Conservation (phyloP, 176 grass and related monocot species). For the Cocos nucifera region DNA sequence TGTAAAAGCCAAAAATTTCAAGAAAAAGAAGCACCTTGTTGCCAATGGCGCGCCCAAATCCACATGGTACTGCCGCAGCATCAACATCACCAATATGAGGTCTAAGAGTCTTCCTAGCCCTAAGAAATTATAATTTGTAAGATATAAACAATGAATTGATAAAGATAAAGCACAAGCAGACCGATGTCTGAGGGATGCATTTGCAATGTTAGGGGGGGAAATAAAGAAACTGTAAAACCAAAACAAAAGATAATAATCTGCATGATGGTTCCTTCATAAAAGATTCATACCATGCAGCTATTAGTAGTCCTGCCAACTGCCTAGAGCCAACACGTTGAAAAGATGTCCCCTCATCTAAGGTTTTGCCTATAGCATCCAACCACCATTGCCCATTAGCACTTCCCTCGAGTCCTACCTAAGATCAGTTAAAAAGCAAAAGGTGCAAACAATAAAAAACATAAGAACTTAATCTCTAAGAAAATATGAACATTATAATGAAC, state of each 20-base stretch:
- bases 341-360: conserved; percentile 67
- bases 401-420: conserved; percentile 94
- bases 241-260: no score
- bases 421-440: conserved; percentile 17
- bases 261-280: no score
- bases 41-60: conserved; percentile 86
- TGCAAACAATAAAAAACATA: background rate
- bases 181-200: no score
- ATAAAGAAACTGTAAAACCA: no score
- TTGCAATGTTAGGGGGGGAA: no score
- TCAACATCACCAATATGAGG: conserved; percentile 96
- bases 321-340: conserved; percentile 97
- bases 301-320: conserved; percentile 83
- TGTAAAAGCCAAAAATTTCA: background rate
- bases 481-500: no score
- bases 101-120: conserved; percentile 74
- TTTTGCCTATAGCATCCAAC: conserved; percentile 88
- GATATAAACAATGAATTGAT: conserved; percentile 29
- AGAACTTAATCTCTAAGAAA: no score
- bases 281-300: conserved; percentile 65
- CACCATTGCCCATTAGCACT: conserved; percentile 97
- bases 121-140: conserved; percentile 37
- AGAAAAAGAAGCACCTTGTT: conserved; percentile 58
- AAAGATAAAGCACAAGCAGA: background rate
- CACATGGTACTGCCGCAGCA: conserved; percentile 83